Evolutionary conservation across 2,329 filamentous ascomycete genomes (phyloP).

Genomic region (Geosmithia flava): DNA sequence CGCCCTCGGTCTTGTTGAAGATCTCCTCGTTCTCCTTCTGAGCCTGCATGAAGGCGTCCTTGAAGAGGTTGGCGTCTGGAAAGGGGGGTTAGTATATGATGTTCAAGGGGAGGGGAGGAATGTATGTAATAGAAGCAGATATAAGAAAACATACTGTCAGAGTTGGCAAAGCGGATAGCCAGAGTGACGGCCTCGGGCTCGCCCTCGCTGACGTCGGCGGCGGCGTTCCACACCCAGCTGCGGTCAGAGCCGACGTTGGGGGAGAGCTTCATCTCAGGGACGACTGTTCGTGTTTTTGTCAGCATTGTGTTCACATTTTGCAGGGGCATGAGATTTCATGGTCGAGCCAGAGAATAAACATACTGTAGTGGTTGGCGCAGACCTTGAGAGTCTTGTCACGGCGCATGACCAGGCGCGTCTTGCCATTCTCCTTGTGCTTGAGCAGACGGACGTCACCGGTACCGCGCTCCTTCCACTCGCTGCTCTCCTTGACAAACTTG

Average conservation of each 20-base stretch:
- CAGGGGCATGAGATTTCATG: too few relatives aligned
- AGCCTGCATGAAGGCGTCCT: conserved; percentile 93
- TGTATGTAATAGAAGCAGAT: background rate
- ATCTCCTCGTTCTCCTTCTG: conserved; percentile 91
- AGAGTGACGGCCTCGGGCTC: conserved; percentile 93
- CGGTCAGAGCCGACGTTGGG: conserved; percentile 97
- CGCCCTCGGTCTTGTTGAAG: conserved; percentile 41
- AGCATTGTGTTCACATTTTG: too few relatives aligned
- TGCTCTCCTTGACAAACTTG: conserved; percentile 84
- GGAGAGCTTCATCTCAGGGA: conserved; percentile 96
- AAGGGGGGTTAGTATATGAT: background rate
- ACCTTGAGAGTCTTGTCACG: conserved; percentile 99
- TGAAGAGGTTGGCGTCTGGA: conserved; percentile 89
- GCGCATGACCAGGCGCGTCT: conserved; percentile 96
- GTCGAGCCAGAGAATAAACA: conserved; percentile 20
- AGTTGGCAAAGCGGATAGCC: conserved; percentile 95
- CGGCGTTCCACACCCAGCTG: conserved; percentile 98
- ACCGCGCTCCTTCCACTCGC: conserved; percentile 98
- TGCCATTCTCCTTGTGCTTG: conserved; percentile 98
- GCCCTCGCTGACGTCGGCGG: conserved; percentile 94
- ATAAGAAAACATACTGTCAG: conserved; percentile 57
- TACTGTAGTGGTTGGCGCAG: conserved; percentile 94
- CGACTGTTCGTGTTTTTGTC: conserved; percentile 32
- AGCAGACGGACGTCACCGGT: conserved; percentile 92
- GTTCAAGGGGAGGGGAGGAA: background rate